Evolutionary conservation across 768 basidiomycete species (phyloP), one percentile per base, ranked within the genome.

Genomic region (Tulasnella sp.): DNA sequence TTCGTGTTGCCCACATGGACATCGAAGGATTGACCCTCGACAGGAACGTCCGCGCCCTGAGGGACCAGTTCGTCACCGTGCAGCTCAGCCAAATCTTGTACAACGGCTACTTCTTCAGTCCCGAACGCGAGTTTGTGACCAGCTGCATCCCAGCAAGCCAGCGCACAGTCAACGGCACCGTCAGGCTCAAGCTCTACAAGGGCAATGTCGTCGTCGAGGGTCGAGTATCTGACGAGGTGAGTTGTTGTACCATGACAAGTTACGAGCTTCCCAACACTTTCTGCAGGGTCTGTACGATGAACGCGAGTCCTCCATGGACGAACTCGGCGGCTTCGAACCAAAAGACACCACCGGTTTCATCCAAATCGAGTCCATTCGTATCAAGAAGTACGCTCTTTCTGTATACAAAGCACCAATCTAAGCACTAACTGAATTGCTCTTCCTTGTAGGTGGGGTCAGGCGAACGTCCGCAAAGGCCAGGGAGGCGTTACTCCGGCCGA

Each of bases 21-120:
- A 88, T 99, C 83, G 98, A 99, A 86, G 98, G 98, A 69, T 91
- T 99, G 78, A 98, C 96, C n/a, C 91, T 99, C 81, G 98, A 99
- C 88, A 91, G 97, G 84, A 98, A 97, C 86, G 96, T 99, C 82
- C 94, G 98, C 79, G 93, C 95, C 31, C 89, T 99, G 79, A 90
- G 98, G 46, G 98, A 99, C 86, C 94, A 96, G 85, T 99, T 99
- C 87, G 89, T 98, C 83, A 99, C 98, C 34, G 89, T 95, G 84
- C 93, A 93, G 85, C 89, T 99, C 79, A 92, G 94, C 86, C 89
- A 93, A 83, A 97, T 99, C 84, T 88, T 99, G 74, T 99, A 99
- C 90, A 98, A 99, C 85, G 98, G 97, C 50, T 96, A 97, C 88
- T 99, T 96, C 92, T 99, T 98, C 90, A 97, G 96, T n/a, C 97